A percentile compares a stretch with the other conserved stretches of the same genome.
phyloP scores from a whole-genome alignment of 768 basidiomycete genomes.

The Amanita pallidorosea region DNA sequence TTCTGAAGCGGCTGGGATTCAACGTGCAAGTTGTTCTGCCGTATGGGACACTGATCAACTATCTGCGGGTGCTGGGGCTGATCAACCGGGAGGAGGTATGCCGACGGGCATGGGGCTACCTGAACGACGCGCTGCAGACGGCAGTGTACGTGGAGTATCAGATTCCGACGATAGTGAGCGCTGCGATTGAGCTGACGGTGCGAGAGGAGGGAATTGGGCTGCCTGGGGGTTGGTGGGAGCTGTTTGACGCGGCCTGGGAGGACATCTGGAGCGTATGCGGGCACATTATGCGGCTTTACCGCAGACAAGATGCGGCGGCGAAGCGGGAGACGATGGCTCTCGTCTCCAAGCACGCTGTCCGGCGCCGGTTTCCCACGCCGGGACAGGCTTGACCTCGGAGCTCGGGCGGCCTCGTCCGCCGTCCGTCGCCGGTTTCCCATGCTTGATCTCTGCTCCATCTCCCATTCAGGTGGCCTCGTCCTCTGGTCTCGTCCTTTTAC shows the following conservation, averaged over 20 bases:
- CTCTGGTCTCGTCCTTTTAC: slow-evolving; percentile 95
- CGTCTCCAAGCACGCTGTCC: slow-evolving; percentile 69
- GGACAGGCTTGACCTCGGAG: slow-evolving; percentile 90
- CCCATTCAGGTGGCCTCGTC: slow-evolving; percentile 89
- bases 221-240: slow-evolving; percentile 84
- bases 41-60: slow-evolving; percentile 92
- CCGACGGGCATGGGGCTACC: slow-evolving; percentile 81
- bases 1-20: slow-evolving; percentile 92
- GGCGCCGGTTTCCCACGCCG: slow-evolving; percentile 21
- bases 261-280: slow-evolving; percentile 83
- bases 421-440: slow-evolving; percentile 25
- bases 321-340: slow-evolving; percentile 37
- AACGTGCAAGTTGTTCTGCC: slow-evolving; percentile 90
- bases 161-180: slow-evolving; percentile 82
- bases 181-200: slow-evolving; percentile 75
- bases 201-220: slow-evolving; percentile 66
- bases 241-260: slow-evolving; percentile 88
- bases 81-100: slow-evolving; percentile 61
- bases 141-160: slow-evolving; percentile 87
- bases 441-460: slow-evolving; percentile 95
- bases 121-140: slow-evolving; percentile 96
- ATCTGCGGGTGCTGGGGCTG: slow-evolving; percentile 83
- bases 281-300: slow-evolving; percentile 75
- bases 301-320: slow-evolving; percentile 38
- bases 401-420: slow-evolving; percentile 77